These are phyloP conservation scores for Bipolaris zeicola DNA, from an alignment of 2,329 filamentous ascomycete genomes.

Conservation along the genomic window DNA sequence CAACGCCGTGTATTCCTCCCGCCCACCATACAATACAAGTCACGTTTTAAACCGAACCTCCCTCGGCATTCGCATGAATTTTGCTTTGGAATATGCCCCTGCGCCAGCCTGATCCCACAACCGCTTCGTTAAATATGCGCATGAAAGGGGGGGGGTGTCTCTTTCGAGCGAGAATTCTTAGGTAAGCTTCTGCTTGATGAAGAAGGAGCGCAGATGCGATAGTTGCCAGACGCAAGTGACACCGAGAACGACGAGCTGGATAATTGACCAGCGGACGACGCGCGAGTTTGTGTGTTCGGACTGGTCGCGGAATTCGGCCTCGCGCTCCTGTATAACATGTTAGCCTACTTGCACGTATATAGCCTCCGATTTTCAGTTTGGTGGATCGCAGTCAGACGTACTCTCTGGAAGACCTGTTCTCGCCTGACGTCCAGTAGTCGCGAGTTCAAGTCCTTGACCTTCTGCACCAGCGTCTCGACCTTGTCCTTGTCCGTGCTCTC, in stretches of 20 bases:
- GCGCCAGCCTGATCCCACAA: not conserved
- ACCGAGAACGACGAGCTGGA: constrained; percentile 83
- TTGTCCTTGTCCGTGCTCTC: constrained; percentile 93
- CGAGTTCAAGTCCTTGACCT: constrained; percentile 86
- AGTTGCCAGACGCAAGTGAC: constrained; percentile 96
- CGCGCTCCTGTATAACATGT: constrained; percentile 72
- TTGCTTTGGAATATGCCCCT: constrained; percentile 3
- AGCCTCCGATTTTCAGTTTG: not conserved
- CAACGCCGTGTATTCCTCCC: constrained; percentile 23
- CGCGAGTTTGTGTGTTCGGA: constrained; percentile 90
- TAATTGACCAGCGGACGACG: constrained; percentile 90
- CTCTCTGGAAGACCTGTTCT: constrained; percentile 96
- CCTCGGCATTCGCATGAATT: constrained; percentile 12
- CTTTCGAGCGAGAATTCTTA: constrained; percentile 54
- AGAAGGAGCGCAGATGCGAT: constrained; percentile 93
- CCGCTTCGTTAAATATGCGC: not conserved
- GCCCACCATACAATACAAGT: constrained; percentile 23
- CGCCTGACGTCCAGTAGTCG: constrained; percentile 85
- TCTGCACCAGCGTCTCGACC: constrained; percentile 84
- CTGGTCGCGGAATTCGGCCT: constrained; percentile 97
- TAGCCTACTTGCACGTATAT: constrained; percentile 9
- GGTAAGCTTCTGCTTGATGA: constrained; percentile 99
- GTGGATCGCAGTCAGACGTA: constrained; percentile 48
- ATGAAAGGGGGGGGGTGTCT: not conserved
- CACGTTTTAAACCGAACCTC: constrained; percentile 7